Conservation (phyloP, 1,139 yeast species). For the Geotrichum aggregatum region DNA sequence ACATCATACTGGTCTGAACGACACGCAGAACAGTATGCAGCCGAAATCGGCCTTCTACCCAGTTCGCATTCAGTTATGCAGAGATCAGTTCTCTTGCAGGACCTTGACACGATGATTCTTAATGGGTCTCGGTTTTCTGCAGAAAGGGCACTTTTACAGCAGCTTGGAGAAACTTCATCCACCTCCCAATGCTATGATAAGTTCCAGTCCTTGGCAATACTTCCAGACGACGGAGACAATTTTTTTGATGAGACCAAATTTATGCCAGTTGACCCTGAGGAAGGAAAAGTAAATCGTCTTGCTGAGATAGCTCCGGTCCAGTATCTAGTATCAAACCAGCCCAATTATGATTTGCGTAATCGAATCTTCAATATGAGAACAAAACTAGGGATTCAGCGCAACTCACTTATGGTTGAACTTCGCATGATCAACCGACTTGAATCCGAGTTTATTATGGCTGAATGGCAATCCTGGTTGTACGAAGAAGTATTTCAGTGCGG, state of each 20-base stretch:
- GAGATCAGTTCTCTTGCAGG: conserved; percentile 62
- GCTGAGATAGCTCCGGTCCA: background rate
- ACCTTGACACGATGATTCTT: conserved; percentile 52
- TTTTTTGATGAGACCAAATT: background rate
- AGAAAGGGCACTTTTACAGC: conserved; percentile 9
- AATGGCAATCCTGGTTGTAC: conserved; percentile 72
- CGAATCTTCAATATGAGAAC: conserved; percentile 50
- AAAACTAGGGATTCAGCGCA: conserved; percentile 68
- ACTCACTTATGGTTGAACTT: conserved; percentile 68
- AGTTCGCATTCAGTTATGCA: conserved; percentile 40
- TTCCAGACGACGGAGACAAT: background rate
- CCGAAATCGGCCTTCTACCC: conserved; percentile 40
- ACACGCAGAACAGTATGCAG: conserved; percentile 49
- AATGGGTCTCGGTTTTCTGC: conserved; percentile 25
- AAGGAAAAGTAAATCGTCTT: background rate
- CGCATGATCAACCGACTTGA: conserved; percentile 69
- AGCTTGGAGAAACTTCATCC: conserved; percentile 5
- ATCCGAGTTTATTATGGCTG: conserved; percentile 57
- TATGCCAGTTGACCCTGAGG: background rate
- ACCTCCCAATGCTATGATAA: conserved; percentile 20
- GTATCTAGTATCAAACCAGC: background rate
- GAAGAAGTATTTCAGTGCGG: conserved; percentile 47
- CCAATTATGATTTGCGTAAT: conserved; percentile 26
- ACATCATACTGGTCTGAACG: conserved; percentile 65
- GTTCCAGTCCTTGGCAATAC: conserved; percentile 16